These are phyloP conservation scores for Pyrenula massariospora DNA, from an alignment of 495 filamentous ascomycete genomes.

Conservation along the genomic window DNA sequence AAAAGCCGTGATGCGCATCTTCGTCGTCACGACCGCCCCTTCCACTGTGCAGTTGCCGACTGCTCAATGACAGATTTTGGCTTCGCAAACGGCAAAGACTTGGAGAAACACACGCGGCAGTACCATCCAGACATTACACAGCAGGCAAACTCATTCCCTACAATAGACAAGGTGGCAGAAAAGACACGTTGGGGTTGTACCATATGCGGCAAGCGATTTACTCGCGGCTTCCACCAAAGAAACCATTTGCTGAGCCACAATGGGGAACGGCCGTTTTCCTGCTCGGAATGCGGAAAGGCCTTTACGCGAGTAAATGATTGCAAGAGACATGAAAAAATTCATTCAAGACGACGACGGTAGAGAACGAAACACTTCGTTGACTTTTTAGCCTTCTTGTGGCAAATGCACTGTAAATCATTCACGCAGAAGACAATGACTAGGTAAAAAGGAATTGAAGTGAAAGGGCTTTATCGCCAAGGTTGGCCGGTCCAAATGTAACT, in stretches of 20 bases:
- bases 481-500: too few species aligned
- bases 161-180: background rate
- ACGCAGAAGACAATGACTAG: too few species aligned
- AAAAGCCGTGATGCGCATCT: conserved; percentile 17
- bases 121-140: conserved; percentile 14
- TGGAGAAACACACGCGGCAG: conserved; percentile 19
- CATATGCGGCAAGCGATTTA: conserved; percentile 10
- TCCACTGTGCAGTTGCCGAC: conserved; percentile 16
- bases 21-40: conserved; percentile 24
- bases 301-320: conserved; percentile 13
- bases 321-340: conserved; percentile 19
- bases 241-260: conserved; percentile 16
- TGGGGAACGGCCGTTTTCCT: conserved; percentile 15
- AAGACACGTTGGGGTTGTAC: conserved; percentile 1
- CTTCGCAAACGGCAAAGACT: conserved; percentile 23
- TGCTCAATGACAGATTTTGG: conserved; percentile 22
- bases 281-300: conserved; percentile 9
- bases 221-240: conserved; percentile 12
- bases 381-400: too few species aligned
- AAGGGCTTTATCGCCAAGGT: too few species aligned
- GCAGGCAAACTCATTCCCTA: conserved; percentile 8
- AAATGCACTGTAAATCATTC: too few species aligned
- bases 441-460: too few species aligned
- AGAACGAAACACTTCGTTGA: too few species aligned
- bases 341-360: conserved; percentile 4